Conservation (phyloP, 495 filamentous ascomycete genomes). For the Penicillium odoratum region DNA sequence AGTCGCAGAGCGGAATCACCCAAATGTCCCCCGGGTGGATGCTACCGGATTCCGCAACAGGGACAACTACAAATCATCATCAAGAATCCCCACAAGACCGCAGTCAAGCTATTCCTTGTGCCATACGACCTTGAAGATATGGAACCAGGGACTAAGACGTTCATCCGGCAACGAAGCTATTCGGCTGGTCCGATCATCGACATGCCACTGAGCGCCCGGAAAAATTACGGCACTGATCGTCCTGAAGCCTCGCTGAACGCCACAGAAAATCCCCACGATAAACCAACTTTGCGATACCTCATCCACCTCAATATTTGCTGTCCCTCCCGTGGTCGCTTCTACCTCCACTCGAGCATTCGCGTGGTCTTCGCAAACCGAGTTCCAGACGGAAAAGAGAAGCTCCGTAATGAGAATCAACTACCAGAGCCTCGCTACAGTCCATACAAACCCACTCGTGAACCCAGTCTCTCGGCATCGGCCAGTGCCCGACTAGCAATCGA, state of each 20-base stretch:
- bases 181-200: slow-evolving; percentile 85
- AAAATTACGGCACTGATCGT: slow-evolving; percentile 49
- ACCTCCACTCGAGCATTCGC: slow-evolving; percentile 85
- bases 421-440: slow-evolving; percentile 84
- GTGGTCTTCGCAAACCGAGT: slow-evolving; percentile 98
- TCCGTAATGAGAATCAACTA: slow-evolving; percentile 86
- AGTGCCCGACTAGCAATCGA: slow-evolving; percentile 46
- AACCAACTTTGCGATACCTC: slow-evolving; percentile 84
- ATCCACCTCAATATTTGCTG: slow-evolving; percentile 94
- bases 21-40: slow-evolving; percentile 75
- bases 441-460: slow-evolving; percentile 70
- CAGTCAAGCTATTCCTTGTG: slow-evolving; percentile 91
- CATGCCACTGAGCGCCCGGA: slow-evolving; percentile 53
- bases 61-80: slow-evolving; percentile 97
- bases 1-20: slow-evolving; percentile 67
- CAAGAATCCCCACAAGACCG: slow-evolving; percentile 95
- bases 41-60: slow-evolving; percentile 92
- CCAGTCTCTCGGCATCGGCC: slow-evolving; percentile 16
- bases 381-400: slow-evolving; percentile 91
- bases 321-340: slow-evolving; percentile 79
- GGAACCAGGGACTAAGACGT: slow-evolving; percentile 93
- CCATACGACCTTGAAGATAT: slow-evolving; percentile 96
- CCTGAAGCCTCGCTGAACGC: slow-evolving; percentile 39
- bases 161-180: slow-evolving; percentile 92
- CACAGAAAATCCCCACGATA: slow-evolving; percentile 57